Evolutionary conservation across 192 early-diverging fungal species (phyloP).

Genomic region (Dissophora ornata): DNA sequence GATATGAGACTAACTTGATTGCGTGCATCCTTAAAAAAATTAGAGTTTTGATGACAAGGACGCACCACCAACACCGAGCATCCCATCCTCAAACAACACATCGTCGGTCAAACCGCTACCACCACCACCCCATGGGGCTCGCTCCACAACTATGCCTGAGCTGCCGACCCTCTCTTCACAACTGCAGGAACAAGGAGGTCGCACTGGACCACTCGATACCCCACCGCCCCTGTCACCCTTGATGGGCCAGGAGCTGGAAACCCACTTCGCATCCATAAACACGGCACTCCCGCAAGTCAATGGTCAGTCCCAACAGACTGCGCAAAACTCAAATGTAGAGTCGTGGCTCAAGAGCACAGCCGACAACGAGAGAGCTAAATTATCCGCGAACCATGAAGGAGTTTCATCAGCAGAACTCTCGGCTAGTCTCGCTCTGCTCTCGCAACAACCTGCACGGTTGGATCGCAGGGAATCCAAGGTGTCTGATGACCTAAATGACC

Average conservation of each 20-base stretch:
- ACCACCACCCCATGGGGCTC: not conserved
- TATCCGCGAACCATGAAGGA: not conserved
- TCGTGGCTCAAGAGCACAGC: conserved; percentile 25
- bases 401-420: conserved; percentile 13
- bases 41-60: conserved; percentile 53
- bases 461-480: conserved; percentile 8
- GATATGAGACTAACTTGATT: too few relatives aligned
- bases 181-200: not conserved
- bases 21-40: too few relatives aligned
- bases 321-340: conserved; percentile 5
- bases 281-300: not conserved
- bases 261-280: not conserved
- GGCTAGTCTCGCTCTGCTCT: conserved; percentile 9
- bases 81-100: conserved; percentile 4
- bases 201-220: conserved; percentile 29
- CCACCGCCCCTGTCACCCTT: conserved; percentile 40
- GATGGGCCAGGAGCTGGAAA: conserved; percentile 20
- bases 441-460: not conserved
- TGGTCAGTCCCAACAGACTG: not conserved
- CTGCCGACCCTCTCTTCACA: conserved; percentile 5
- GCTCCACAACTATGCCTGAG: conserved; percentile 15
- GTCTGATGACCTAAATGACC: not conserved
- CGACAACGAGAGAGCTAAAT: not conserved
- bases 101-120: not conserved
- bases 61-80: conserved; percentile 39